phyloP scores from a whole-genome alignment of 768 basidiomycete genomes.

The Serendipita indica region DNA sequence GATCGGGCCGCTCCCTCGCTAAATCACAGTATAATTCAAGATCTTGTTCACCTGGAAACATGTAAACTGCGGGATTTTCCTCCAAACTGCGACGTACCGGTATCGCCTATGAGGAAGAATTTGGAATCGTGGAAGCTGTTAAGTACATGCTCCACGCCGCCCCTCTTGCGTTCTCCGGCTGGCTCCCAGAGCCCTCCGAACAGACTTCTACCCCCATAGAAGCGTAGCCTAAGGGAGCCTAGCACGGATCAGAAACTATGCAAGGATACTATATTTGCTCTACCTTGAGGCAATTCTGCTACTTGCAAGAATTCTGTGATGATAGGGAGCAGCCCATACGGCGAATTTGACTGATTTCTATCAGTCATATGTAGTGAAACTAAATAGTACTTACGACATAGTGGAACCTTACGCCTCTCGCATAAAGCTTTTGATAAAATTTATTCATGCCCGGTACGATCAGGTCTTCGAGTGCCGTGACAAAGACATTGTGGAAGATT shows the following conservation, averaged over 20 bases:
- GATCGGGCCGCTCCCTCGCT: constrained; percentile 50
- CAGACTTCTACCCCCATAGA: constrained; percentile 70
- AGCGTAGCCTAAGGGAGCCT: constrained; percentile 71
- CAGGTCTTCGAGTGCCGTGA: constrained; percentile 63
- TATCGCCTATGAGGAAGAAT: constrained; percentile 83
- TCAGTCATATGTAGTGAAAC: constrained; percentile 2
- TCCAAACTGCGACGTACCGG: constrained; percentile 30
- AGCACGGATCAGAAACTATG: neutral
- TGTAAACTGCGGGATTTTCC: neutral
- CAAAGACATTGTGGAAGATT: constrained; percentile 86
- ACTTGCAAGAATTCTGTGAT: constrained; percentile 59
- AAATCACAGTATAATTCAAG: constrained; percentile 74
- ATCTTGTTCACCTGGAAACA: constrained; percentile 52
- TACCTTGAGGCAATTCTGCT: constrained; percentile 52
- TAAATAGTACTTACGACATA: constrained; percentile 46
- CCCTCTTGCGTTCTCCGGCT: constrained; percentile 61
- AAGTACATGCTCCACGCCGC: constrained; percentile 63
- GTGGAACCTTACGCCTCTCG: constrained; percentile 59
- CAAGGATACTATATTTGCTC: constrained; percentile 11
- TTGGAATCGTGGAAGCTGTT: constrained; percentile 54
- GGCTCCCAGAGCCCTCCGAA: constrained; percentile 75
- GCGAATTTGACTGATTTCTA: constrained; percentile 59
- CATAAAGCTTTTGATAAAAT: constrained; percentile 16
- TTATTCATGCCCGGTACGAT: constrained; percentile 20
- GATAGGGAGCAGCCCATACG: constrained; percentile 69